phyloP scores from a whole-genome alignment of 2,329 filamentous ascomycete genomes.

The Talaromyces sp. region DNA sequence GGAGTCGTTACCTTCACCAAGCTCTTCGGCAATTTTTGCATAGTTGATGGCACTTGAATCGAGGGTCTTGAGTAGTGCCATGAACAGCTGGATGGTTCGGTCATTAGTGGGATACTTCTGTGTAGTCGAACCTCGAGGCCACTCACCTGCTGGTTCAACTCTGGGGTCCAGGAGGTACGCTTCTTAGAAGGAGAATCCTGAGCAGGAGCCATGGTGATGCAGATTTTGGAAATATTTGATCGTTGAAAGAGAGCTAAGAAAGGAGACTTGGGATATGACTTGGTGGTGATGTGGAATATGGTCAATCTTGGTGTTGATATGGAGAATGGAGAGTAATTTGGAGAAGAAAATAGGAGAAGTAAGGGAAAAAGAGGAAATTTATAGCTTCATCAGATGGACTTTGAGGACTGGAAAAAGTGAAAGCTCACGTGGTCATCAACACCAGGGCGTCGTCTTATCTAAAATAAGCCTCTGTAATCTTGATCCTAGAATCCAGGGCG shows the following conservation, averaged over 20 bases:
- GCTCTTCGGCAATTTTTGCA: not conserved
- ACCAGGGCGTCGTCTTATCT: not conserved
- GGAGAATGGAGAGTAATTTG: not conserved
- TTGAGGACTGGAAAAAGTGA: not conserved
- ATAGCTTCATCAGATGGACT: not conserved
- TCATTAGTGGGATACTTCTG: not conserved
- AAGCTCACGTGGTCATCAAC: not conserved
- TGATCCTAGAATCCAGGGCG: not conserved
- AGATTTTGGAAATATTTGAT: not conserved
- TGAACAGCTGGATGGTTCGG: not conserved
- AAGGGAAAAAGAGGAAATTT: not conserved
- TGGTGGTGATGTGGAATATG: not conserved
- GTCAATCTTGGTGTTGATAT: not conserved
- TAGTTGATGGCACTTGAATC: not conserved
- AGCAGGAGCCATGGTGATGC: not conserved
- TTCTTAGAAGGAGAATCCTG: not conserved
- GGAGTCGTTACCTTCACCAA: conserved; percentile 8
- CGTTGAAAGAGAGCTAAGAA: not conserved
- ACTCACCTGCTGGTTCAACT: not conserved
- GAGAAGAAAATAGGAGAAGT: not conserved
- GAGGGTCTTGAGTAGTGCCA: not conserved
- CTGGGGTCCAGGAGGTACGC: not conserved
- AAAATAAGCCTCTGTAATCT: not conserved
- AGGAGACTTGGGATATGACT: not conserved
- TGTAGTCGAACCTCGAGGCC: no score